These are phyloP conservation scores for Acacia melanoxylon DNA, from an alignment of 306 rosid species.

Conservation along the genomic window DNA sequence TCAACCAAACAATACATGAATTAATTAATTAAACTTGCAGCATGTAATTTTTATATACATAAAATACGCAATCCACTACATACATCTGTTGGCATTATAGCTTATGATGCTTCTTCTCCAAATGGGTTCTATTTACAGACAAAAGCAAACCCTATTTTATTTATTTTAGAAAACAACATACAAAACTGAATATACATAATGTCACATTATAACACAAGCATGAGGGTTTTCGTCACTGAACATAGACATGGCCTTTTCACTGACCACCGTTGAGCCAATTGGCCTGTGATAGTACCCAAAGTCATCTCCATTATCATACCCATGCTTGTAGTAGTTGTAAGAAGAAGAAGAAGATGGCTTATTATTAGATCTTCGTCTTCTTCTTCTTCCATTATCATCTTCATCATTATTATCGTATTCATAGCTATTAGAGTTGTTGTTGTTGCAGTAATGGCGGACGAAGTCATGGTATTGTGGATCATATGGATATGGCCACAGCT, in stretches of 20 bases:
- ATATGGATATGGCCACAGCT: conserved; percentile 75
- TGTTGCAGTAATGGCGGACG: conserved; percentile 19
- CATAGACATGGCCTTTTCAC: conserved; percentile 44
- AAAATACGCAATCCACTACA: background rate
- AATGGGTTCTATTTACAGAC: background rate
- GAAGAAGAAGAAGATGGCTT: conserved; percentile 44
- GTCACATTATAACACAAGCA: conserved; percentile 72
- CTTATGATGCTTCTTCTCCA: background rate
- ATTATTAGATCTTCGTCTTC: background rate
- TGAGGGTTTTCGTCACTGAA: conserved; percentile 78
- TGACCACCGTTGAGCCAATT: conserved; percentile 40
- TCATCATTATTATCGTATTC: background rate
- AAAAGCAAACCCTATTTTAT: background rate
- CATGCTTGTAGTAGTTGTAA: conserved; percentile 46
- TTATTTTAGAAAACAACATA: background rate
- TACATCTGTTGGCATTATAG: background rate
- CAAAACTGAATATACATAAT: background rate
- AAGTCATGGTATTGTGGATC: conserved; percentile 50
- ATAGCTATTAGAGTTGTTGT: background rate
- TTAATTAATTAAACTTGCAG: too few species aligned
- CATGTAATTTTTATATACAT: background rate
- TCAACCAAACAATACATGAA: too few species aligned
- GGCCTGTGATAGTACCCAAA: conserved; percentile 44
- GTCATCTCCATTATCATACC: conserved; percentile 29
- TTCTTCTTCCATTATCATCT: background rate